Conservation (phyloP, 2,329 filamentous ascomycete genomes). For the Calonectria honghensis region DNA sequence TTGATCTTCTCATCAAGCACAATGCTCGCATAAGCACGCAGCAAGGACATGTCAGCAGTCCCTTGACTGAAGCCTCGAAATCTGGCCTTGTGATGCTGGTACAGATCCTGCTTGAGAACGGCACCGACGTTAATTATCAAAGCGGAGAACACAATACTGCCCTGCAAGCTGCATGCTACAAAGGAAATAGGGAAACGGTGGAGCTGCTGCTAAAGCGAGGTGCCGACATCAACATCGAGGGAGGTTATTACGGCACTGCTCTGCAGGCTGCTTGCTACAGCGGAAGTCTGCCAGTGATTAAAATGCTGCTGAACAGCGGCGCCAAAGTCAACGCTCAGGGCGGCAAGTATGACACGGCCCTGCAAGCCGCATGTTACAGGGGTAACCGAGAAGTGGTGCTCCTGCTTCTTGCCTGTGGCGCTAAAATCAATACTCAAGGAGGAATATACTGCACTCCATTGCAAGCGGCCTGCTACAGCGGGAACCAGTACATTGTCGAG, state of each 20-base stretch:
- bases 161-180: constrained; percentile 1
- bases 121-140: neutral
- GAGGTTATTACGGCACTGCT: constrained; percentile 9
- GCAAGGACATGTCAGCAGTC: neutral
- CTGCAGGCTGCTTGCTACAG: constrained; percentile 11
- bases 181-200: neutral
- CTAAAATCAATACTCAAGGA: constrained; percentile 5
- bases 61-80: constrained; percentile 3
- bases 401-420: constrained; percentile 19
- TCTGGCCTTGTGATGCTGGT: neutral
- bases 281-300: neutral
- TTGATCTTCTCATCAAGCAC: constrained; percentile 1
- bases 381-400: neutral
- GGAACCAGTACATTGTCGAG: constrained; percentile 10
- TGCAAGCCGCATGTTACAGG: constrained; percentile 12
- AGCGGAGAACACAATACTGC: constrained; percentile 6
- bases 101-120: neutral
- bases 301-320: neutral
- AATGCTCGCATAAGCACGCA: neutral
- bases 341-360: neutral
- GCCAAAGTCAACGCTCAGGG: neutral
- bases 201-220: neutral
- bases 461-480: constrained; percentile 7
- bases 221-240: neutral
- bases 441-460: constrained; percentile 15